phyloP scores from a whole-genome alignment of 768 basidiomycete genomes.

The Mycena galopus region DNA sequence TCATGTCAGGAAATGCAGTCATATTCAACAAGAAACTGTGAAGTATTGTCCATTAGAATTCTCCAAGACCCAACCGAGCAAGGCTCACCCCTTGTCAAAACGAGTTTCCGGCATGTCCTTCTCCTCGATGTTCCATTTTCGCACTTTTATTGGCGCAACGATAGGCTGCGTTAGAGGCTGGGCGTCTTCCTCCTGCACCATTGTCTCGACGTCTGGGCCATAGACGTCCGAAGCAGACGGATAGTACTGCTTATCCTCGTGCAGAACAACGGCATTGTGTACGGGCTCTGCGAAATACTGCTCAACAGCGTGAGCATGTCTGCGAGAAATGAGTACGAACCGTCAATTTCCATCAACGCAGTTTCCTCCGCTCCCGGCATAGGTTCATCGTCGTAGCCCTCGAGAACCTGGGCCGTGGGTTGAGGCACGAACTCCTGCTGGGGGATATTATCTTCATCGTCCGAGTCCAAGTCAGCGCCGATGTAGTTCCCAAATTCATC shows the following conservation, averaged over 20 bases:
- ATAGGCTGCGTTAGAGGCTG: constrained; percentile 97
- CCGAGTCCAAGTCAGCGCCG: constrained; percentile 93
- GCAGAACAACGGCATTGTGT: constrained; percentile 88
- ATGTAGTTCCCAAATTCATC: constrained; percentile 63
- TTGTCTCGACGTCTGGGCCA: constrained; percentile 92
- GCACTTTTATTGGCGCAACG: constrained; percentile 93
- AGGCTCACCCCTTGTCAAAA: constrained; percentile 93
- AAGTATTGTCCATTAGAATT: constrained; percentile 18
- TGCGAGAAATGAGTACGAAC: constrained; percentile 55
- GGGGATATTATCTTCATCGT: constrained; percentile 76
- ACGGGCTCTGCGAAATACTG: constrained; percentile 67
- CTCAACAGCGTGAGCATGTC: constrained; percentile 37
- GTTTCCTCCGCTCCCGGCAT: constrained; percentile 67
- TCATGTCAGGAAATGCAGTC: constrained; percentile 92
- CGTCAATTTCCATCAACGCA: constrained; percentile 89
- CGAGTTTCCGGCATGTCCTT: constrained; percentile 96
- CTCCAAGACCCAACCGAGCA: constrained; percentile 25
- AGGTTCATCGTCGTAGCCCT: constrained; percentile 85
- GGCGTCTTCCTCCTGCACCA: constrained; percentile 98
- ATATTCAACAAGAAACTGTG: constrained; percentile 91
- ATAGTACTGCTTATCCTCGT: constrained; percentile 99
- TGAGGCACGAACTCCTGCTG: constrained; percentile 62
- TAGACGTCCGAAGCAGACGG: constrained; percentile 93
- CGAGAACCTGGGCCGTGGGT: constrained; percentile 68
- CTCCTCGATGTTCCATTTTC: constrained; percentile 95